These are phyloP conservation scores for Fusarium guadeloupense DNA, from an alignment of 2,329 filamentous ascomycete genomes.

Conservation along the genomic window DNA sequence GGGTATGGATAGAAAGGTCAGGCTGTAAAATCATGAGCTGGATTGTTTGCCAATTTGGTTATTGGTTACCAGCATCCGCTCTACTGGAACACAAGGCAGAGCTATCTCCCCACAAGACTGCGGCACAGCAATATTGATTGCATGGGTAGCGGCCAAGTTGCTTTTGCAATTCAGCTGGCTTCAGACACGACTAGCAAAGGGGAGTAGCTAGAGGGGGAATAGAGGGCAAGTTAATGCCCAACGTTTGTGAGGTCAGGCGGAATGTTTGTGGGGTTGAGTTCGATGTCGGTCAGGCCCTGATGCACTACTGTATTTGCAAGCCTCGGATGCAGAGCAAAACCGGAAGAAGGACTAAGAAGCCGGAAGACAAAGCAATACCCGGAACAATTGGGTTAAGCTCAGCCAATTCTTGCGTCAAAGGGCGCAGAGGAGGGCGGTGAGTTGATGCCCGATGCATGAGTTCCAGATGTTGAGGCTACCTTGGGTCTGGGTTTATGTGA, in stretches of 20 bases:
- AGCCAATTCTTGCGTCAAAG: slow-evolving; percentile 2
- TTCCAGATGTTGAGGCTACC: slow-evolving; percentile 9
- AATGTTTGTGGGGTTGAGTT: slow-evolving; percentile 21
- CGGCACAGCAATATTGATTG: slow-evolving; percentile 12
- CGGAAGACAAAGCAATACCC: slow-evolving; percentile 1
- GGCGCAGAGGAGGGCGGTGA: slow-evolving; percentile 7
- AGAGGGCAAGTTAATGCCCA: slow-evolving; percentile 15
- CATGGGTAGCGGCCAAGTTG: slow-evolving; percentile 11
- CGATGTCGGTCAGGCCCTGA: slow-evolving; percentile 12
- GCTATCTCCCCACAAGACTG: slow-evolving; percentile 20
- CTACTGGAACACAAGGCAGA: slow-evolving; percentile 34
- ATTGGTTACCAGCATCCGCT: slow-evolving; percentile 39
- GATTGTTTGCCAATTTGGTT: slow-evolving; percentile 10
- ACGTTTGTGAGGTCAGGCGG: slow-evolving; percentile 10
- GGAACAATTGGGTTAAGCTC: background rate
- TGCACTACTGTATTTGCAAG: slow-evolving; percentile 9
- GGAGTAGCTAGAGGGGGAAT: background rate
- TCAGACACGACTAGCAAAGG: slow-evolving; percentile 4
- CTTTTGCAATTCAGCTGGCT: slow-evolving; percentile 9
- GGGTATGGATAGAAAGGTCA: background rate
- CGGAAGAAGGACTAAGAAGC: slow-evolving; percentile 3
- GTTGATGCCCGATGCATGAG: slow-evolving; percentile 31
- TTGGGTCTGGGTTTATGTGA: background rate
- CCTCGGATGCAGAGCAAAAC: slow-evolving; percentile 5
- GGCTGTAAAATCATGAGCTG: slow-evolving; percentile 6